Evolutionary conservation across 2,329 filamentous ascomycete species (phyloP).

Genomic region (Ustulina deusta): DNA sequence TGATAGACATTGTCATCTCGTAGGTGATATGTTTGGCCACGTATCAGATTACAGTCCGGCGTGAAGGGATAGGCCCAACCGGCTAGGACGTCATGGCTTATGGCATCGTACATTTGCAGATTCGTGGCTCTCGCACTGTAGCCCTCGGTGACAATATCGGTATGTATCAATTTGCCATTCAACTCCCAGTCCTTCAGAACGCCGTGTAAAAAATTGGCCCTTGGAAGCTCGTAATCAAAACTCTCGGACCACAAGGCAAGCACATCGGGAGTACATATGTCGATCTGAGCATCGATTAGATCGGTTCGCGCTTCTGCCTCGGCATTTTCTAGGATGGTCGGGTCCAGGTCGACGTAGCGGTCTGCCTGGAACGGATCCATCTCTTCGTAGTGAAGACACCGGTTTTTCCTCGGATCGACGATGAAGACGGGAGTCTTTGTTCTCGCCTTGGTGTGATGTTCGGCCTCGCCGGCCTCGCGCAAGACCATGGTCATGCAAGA

Average conservation of each 20-base stretch:
- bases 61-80: slow-evolving; percentile 91
- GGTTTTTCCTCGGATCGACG: slow-evolving; percentile 80
- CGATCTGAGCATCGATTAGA: slow-evolving; percentile 92
- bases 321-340: slow-evolving; percentile 77
- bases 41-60: slow-evolving; percentile 87
- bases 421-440: slow-evolving; percentile 86
- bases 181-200: slow-evolving; percentile 97
- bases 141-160: slow-evolving; percentile 82
- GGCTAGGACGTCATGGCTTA: slow-evolving; percentile 86
- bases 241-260: slow-evolving; percentile 96
- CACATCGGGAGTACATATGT: slow-evolving; percentile 97
- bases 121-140: slow-evolving; percentile 90
- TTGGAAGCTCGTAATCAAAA: slow-evolving; percentile 93
- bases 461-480: slow-evolving; percentile 75
- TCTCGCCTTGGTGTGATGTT: slow-evolving; percentile 81
- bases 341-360: slow-evolving; percentile 78
- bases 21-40: slow-evolving; percentile 80
- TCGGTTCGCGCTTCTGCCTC: slow-evolving; percentile 89
- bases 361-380: slow-evolving; percentile 76
- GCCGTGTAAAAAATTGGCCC: slow-evolving; percentile 89
- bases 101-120: slow-evolving; percentile 88
- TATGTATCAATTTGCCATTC: slow-evolving; percentile 96
- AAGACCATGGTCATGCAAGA: slow-evolving; percentile 98
- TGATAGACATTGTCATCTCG: slow-evolving; percentile 78
- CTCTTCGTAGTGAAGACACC: slow-evolving; percentile 95